Evolutionary conservation across 1,139 yeast genomes (phyloP), one percentile per base, ranked within the genome.

Genomic region (Geotrichum aggregatum): DNA sequence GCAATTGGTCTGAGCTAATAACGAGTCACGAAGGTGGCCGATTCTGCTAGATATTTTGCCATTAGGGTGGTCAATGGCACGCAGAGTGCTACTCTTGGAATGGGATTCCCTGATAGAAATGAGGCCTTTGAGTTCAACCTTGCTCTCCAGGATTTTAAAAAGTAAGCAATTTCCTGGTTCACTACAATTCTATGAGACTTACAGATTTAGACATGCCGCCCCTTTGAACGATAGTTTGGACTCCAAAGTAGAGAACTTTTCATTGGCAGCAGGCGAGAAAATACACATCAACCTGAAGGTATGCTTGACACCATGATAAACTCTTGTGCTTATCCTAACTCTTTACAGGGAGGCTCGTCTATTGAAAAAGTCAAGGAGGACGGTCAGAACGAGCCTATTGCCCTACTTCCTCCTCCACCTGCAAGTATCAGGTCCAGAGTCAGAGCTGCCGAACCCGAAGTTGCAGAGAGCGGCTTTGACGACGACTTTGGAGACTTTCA

Each of bases 401-500:
- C 62, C 26, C 28, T 54, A 13, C 61, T 60, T 3, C 62, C 66
- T 8, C 63, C 66, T 14, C 59, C 63, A 6, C 42, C 59, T 28
- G 44, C 50, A n/a, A 48, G 33, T 41, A 34, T 50, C 19, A 39
- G 56, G 8, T 41, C 56, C 3, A 41, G 56, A 10, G 39, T 50
- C 16, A 33, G 33, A 13, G 47, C 26, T 36, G 16, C 59, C 10
- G 50, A 35, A 28, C 36, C 50, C 22, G 60, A 53, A 44, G 51
- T 55, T 19, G 56, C 57, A 41, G 59, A 60, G 13, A 64, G 58
- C 47, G 35, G 35, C 13, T 42, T 42, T 42, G 74, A 69, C 44
- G 76, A 71, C 33, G 76, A 73, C 34, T 74, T 72, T 64, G 77
- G 76, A 3, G 78, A 75, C 52, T 74, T 73, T 57, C 71, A 70